Conservation (phyloP, 768 basidiomycete species). For the Tubosaeta sp. region DNA sequence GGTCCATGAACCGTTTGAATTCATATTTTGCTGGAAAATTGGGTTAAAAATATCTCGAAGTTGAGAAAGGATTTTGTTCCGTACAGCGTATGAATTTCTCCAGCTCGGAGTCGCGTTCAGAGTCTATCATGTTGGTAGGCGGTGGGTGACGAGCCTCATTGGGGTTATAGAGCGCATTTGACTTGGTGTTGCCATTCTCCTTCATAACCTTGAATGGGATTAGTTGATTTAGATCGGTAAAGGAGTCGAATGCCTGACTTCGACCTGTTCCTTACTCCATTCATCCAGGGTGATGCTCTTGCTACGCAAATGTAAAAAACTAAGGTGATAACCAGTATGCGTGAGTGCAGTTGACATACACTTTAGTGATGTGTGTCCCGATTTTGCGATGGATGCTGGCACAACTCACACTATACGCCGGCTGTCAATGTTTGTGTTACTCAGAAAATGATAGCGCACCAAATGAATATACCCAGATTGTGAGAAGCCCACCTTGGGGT, state of each 20-base stretch:
- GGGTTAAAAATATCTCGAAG: neutral
- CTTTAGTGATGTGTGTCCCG: slow-evolving; percentile 90
- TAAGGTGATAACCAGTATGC: neutral
- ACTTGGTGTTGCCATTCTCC: slow-evolving; percentile 73
- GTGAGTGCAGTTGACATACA: slow-evolving; percentile 49
- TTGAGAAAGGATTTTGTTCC: slow-evolving; percentile 1
- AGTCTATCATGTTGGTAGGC: slow-evolving; percentile 72
- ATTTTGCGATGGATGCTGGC: slow-evolving; percentile 93
- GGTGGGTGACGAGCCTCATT: slow-evolving; percentile 80
- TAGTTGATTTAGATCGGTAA: slow-evolving; percentile 1
- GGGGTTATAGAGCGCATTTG: slow-evolving; percentile 78
- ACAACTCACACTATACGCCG: slow-evolving; percentile 62
- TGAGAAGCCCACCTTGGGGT: slow-evolving; percentile 87
- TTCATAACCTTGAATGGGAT: slow-evolving; percentile 60
- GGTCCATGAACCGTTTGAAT: slow-evolving; percentile 62
- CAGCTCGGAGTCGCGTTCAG: slow-evolving; percentile 82
- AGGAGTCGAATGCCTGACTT: slow-evolving; percentile 44
- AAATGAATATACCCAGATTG: slow-evolving; percentile 86
- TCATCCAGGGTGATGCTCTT: slow-evolving; percentile 88
- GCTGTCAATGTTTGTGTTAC: slow-evolving; percentile 6
- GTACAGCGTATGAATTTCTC: slow-evolving; percentile 87
- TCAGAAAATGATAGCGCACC: slow-evolving; percentile 40
- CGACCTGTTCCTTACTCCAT: slow-evolving; percentile 87
- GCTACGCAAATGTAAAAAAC: slow-evolving; percentile 36
- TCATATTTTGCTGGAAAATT: slow-evolving; percentile 70